These are phyloP conservation scores for Olyra latifolia DNA, from an alignment of 176 grass and related monocot genomes.

Conservation along the genomic window DNA sequence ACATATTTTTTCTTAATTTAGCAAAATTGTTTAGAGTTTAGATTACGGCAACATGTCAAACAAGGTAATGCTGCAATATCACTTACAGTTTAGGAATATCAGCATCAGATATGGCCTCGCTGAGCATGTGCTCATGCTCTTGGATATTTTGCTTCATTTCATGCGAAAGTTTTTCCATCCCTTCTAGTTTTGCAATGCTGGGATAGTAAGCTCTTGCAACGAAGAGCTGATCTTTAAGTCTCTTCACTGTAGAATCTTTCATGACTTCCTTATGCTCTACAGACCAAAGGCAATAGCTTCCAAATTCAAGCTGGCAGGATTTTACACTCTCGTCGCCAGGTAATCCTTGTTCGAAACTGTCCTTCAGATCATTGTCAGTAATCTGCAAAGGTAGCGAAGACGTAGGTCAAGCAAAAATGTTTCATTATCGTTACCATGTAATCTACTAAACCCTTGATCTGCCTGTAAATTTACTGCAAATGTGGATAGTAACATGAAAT, in stretches of 20 bases:
- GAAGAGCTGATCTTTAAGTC: conserved; percentile 83
- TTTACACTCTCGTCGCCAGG: conserved; percentile 45
- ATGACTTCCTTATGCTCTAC: conserved; percentile 56
- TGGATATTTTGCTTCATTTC: conserved; percentile 81
- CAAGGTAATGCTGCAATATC: conserved; percentile 9
- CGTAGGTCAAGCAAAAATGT: background rate
- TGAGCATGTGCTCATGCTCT: conserved; percentile 74
- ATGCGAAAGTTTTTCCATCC: conserved; percentile 48
- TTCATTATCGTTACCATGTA: background rate
- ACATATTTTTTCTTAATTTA: background rate
- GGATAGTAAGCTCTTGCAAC: conserved; percentile 79
- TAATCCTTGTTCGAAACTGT: conserved; percentile 38
- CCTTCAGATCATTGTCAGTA: conserved; percentile 24
- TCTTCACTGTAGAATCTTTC: conserved; percentile 71
- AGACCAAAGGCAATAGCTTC: conserved; percentile 84
- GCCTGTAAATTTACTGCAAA: background rate
- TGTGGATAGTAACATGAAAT: background rate
- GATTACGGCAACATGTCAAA: background rate
- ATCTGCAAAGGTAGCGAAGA: conserved; percentile 38
- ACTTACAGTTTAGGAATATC: conserved; percentile 69
- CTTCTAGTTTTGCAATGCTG: conserved; percentile 66
- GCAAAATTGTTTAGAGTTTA: background rate
- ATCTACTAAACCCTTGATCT: background rate
- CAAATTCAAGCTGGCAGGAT: conserved; percentile 62
- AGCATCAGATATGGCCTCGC: conserved; percentile 57